Base-by-base conservation (phyloP, 1,284 basidiomycete species). In the Cystobasidiaceae sp. region DNA sequence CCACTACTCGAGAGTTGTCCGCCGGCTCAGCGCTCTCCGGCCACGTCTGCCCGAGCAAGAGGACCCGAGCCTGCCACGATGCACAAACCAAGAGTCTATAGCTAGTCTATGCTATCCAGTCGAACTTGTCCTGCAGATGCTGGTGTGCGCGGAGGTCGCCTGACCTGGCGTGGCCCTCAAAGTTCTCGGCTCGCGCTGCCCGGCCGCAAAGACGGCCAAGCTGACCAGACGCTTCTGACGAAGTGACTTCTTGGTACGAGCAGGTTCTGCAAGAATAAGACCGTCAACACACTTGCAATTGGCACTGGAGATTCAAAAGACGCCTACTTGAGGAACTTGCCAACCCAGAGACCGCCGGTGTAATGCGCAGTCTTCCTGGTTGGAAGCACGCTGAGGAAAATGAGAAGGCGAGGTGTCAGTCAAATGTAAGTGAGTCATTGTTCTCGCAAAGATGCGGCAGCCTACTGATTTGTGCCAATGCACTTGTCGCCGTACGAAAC, bases 281-380 rank as follows among this genome's bases (percentile, higher is more conserved):
- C 37, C 11, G 37, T n/a, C n/a, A 11, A n/a, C 11, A n/a, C 37
- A 11, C 37, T n/a, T 39, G 11, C 21, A 49, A n/a, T 25, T 13
- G 45, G n/a, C 13, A 23, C 2, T 19, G 17, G 11, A 13, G 13
- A 19, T 46, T n/a, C 21, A 13, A 7, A 5, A 2, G 21, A 13
- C 2, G 27, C 50, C 39, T 25, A 52, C 50, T 61, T 56, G 23
- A 71, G 67, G 67, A 60, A 71, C 59, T 71, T 71, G 23, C 70
- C 70, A 27, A 71, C 70, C 54, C 70, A 71, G 9, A 71, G 67
- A 51, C 70, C 70, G 25, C 70, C 70, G 11, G 70, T 71, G 64
- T 67, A 71, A n/a, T 66, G 67, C n/a, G 70, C 66, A 2, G 70
- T 58, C 49, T 71, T 68, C 37, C 68, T 67, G 23, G 70, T 71